These are phyloP conservation scores for Mortierella polycephala DNA, from an alignment of 371 early-diverging fungal genomes.

Conservation along the genomic window DNA sequence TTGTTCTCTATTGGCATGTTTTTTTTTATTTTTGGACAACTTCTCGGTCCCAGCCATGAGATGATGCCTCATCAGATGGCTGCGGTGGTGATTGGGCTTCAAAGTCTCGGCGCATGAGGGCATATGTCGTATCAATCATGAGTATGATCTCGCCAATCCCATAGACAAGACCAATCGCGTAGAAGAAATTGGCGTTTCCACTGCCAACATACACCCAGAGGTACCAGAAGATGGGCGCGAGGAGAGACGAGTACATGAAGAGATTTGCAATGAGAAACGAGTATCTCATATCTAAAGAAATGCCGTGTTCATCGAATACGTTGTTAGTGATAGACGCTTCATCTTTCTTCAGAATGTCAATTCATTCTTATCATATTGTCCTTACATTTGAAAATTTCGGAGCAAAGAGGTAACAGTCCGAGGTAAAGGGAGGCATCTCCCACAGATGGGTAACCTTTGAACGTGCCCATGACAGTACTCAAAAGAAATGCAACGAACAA, in stretches of 20 bases:
- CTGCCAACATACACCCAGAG: conserved; percentile 94
- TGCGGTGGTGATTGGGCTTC: conserved; percentile 63
- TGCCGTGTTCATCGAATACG: neutral
- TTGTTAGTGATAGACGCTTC: neutral
- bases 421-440: conserved; percentile 88
- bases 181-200: conserved; percentile 98
- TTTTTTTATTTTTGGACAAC: conserved; percentile 37
- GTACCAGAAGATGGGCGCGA: conserved; percentile 93
- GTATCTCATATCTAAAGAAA: conserved; percentile 72
- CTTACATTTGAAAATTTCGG: conserved; percentile 90
- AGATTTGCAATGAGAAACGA: conserved; percentile 71
- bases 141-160: conserved; percentile 85
- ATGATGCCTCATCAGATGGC: conserved; percentile 6
- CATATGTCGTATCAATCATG: conserved; percentile 81
- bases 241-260: conserved; percentile 75
- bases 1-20: neutral
- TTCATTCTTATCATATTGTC: neutral
- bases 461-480: conserved; percentile 79
- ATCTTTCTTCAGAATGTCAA: neutral
- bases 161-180: conserved; percentile 93
- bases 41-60: conserved; percentile 42
- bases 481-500: conserved; percentile 78
- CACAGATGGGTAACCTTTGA: conserved; percentile 92
- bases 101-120: conserved; percentile 80
- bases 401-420: conserved; percentile 80